phyloP scores from a whole-genome alignment of 1,284 basidiomycete genomes.

The Pseudozyma flocculosa region DNA sequence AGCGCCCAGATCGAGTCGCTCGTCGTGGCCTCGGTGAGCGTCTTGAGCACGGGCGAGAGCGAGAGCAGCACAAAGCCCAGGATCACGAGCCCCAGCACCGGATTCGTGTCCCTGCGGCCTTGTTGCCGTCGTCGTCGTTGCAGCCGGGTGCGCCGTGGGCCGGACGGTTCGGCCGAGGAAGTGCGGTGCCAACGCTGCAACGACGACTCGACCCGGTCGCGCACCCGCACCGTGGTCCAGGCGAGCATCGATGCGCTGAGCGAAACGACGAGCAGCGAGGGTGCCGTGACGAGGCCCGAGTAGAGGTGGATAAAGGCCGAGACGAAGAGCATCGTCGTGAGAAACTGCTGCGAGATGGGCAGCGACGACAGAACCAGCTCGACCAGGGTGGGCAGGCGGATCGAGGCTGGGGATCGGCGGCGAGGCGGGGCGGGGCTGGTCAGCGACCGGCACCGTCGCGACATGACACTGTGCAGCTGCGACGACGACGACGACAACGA shows the following conservation, averaged over 20 bases:
- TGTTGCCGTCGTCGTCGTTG: not conserved
- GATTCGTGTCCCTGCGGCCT: constrained; percentile 1
- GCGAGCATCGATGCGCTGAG: not conserved
- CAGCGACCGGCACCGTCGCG: too few relatives aligned
- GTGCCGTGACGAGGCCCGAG: constrained; percentile 8
- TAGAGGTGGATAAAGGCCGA: constrained; percentile 42
- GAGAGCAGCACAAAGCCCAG: constrained; percentile 85
- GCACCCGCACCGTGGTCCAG: constrained; percentile 1
- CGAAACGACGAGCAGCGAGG: constrained; percentile 4
- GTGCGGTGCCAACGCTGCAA: too few relatives aligned
- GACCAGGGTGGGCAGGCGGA: constrained; percentile 65
- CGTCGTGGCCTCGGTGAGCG: constrained; percentile 89
- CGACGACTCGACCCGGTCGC: not conserved
- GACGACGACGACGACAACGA: too few relatives aligned
- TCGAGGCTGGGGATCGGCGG: constrained; percentile 16
- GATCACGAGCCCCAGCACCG: constrained; percentile 59
- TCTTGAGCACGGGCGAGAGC: constrained; percentile 84
- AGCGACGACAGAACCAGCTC: constrained; percentile 68
- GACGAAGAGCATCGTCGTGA: constrained; percentile 30
- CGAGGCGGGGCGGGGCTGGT: too few relatives aligned
- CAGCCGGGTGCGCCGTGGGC: not conserved
- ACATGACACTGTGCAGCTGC: too few relatives aligned
- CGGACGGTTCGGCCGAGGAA: too few relatives aligned
- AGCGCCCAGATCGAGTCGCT: constrained; percentile 96
- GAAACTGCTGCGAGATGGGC: constrained; percentile 38